phyloP scores from a whole-genome alignment of 768 basidiomycete genomes.

The Termitomyces sp. region DNA sequence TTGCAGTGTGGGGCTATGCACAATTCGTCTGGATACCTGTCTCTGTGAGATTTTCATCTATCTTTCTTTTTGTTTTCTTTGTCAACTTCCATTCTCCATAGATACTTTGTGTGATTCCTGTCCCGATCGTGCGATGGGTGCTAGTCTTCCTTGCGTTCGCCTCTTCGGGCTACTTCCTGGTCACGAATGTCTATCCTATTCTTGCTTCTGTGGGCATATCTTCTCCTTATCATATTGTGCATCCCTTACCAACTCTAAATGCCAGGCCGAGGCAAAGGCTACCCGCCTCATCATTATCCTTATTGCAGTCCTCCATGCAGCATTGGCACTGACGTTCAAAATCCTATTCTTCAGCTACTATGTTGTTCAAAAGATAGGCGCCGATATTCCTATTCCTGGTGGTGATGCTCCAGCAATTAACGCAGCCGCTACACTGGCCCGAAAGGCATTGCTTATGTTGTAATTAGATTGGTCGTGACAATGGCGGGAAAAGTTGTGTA shows the following conservation, averaged over 20 bases:
- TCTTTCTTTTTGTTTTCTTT: not conserved
- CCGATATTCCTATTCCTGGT: conserved; percentile 37
- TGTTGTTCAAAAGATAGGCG: conserved; percentile 37
- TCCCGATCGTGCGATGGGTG: conserved; percentile 77
- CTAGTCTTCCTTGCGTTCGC: conserved; percentile 68
- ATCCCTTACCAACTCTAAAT: not conserved
- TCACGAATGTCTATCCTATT: conserved; percentile 83
- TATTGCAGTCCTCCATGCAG: conserved; percentile 71
- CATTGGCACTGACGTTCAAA: conserved; percentile 82
- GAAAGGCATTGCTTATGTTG: conserved; percentile 11
- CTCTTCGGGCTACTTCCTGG: conserved; percentile 85
- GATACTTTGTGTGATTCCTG: conserved; percentile 84
- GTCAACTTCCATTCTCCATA: conserved; percentile 19
- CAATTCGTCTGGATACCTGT: conserved; percentile 89
- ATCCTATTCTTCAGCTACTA: conserved; percentile 60
- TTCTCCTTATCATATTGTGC: not conserved
- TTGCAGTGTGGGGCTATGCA: conserved; percentile 77
- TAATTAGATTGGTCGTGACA: not conserved
- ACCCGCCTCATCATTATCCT: conserved; percentile 78
- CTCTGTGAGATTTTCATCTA: conserved; percentile 44
- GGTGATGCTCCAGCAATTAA: conserved; percentile 26
- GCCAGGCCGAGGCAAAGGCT: conserved; percentile 80
- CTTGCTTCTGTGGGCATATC: conserved; percentile 63
- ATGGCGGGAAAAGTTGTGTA: not conserved
- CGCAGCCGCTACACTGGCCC: conserved; percentile 15